A percentile compares a stretch with the other conserved stretches of the same genome.
phyloP scores from a whole-genome alignment of 192 early-diverging fungal species.

The Podila clonocystis region DNA sequence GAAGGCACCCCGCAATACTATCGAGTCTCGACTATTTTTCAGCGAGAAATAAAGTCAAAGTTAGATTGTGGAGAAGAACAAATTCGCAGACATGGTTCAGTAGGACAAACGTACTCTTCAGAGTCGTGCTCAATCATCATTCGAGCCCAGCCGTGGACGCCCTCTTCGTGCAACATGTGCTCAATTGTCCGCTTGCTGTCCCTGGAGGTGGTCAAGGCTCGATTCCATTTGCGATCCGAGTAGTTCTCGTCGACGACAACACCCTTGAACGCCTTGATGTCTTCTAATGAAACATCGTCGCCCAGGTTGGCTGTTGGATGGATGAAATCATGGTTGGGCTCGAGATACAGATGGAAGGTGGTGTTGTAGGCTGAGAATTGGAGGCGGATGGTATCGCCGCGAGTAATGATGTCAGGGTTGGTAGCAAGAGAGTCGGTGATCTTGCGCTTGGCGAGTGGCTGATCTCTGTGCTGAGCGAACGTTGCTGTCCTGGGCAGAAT shows the following conservation, averaged over 20 bases:
- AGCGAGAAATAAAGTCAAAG: not conserved
- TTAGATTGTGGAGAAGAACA: not conserved
- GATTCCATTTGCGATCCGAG: constrained; percentile 43
- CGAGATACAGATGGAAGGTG: constrained; percentile 71
- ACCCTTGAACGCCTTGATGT: constrained; percentile 71
- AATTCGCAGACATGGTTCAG: not conserved
- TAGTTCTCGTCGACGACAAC: constrained; percentile 49
- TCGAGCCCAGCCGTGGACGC: constrained; percentile 67
- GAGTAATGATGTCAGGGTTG: constrained; percentile 17
- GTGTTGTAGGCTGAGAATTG: constrained; percentile 69
- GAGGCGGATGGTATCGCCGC: constrained; percentile 66
- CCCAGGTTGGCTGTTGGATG: constrained; percentile 68
- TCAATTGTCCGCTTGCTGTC: constrained; percentile 26
- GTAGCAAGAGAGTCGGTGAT: not conserved
- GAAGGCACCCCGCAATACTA: constrained; percentile 39
- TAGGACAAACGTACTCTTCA: not conserved
- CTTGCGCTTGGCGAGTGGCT: constrained; percentile 22
- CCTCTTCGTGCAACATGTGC: constrained; percentile 51
- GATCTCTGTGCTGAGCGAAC: not conserved
- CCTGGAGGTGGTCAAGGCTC: constrained; percentile 31
- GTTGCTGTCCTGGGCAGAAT: constrained; percentile 23
- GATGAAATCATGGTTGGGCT: constrained; percentile 75
- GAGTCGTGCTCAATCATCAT: constrained; percentile 54
- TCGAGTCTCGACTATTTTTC: not conserved
- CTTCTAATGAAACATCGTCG: constrained; percentile 51